These are phyloP conservation scores for Papiliotrema terrestris DNA, from an alignment of 1,284 basidiomycete species.

Conservation along the genomic window DNA sequence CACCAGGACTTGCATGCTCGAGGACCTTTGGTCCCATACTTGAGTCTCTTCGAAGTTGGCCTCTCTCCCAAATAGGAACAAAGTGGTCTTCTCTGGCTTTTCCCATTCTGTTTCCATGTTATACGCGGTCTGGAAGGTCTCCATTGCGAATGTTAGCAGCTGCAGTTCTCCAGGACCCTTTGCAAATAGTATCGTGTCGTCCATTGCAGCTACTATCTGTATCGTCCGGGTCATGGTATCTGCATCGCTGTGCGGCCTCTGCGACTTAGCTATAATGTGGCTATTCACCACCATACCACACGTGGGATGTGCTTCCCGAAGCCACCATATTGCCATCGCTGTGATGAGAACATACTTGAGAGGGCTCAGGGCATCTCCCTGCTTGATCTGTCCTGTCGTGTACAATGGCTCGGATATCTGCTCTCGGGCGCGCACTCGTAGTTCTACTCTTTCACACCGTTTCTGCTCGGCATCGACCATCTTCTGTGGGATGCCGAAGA, in stretches of 20 bases:
- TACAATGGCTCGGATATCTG: slow-evolving; percentile 45
- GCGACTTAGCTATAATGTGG: no score
- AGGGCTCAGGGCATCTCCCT: slow-evolving; percentile 38
- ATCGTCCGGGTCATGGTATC: background rate
- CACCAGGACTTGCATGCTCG: no score
- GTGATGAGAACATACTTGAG: slow-evolving; percentile 39
- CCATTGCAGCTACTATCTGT: background rate
- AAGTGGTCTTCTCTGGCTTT: background rate
- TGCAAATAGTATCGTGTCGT: background rate
- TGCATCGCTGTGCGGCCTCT: background rate
- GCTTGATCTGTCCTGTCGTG: slow-evolving; percentile 45
- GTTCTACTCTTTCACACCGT: slow-evolving; percentile 20
- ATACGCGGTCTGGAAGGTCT: slow-evolving; percentile 2
- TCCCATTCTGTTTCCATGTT: slow-evolving; percentile 2
- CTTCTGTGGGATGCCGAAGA: slow-evolving; percentile 37
- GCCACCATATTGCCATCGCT: slow-evolving; percentile 32
- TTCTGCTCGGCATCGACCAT: slow-evolving; percentile 33
- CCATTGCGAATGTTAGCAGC: background rate
- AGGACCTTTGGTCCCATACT: no score
- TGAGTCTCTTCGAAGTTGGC: no score
- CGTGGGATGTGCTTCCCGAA: no score
- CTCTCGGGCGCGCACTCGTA: slow-evolving; percentile 24
- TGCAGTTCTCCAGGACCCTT: background rate
- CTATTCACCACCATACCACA: no score
- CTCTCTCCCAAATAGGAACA: background rate